Evolutionary conservation across 2,329 filamentous ascomycete species (phyloP).

Genomic region (Alternaria rosae): DNA sequence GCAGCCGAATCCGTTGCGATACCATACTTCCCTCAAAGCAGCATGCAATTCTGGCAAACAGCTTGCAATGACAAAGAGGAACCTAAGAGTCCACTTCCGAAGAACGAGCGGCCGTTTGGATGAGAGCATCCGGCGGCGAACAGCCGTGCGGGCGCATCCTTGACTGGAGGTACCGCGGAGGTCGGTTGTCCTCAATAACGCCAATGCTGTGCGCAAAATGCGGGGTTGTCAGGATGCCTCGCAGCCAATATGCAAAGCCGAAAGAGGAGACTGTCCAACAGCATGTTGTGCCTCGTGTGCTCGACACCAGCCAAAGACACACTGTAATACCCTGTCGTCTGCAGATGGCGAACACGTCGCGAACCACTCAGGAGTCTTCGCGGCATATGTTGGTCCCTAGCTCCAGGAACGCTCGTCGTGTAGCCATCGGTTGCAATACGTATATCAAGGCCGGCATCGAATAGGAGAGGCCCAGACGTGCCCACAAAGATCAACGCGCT

Average conservation of each 20-base stretch:
- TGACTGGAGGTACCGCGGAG: constrained; percentile 35
- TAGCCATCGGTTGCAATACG: constrained; percentile 17
- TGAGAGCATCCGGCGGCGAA: constrained; percentile 18
- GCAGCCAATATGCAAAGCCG: constrained; percentile 25
- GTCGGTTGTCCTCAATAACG: constrained; percentile 37
- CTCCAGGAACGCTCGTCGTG: constrained; percentile 34
- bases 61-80: neutral
- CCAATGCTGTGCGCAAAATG: constrained; percentile 43
- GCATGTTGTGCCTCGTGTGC: constrained; percentile 34
- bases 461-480: constrained; percentile 29
- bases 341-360: constrained; percentile 11
- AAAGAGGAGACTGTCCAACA: constrained; percentile 20
- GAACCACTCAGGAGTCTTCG: constrained; percentile 13
- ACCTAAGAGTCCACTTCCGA: neutral
- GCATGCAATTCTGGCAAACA: neutral
- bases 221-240: constrained; percentile 43
- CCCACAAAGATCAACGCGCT: constrained; percentile 25
- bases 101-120: constrained; percentile 6
- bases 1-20: neutral
- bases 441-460: constrained; percentile 18
- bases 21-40: neutral
- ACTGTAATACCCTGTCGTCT: constrained; percentile 24
- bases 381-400: constrained; percentile 31
- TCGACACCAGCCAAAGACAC: constrained; percentile 24
- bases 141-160: constrained; percentile 30